Base-by-base conservation (phyloP, 2,329 filamentous ascomycete genomes). In the Arthrobotrys conoides region DNA sequence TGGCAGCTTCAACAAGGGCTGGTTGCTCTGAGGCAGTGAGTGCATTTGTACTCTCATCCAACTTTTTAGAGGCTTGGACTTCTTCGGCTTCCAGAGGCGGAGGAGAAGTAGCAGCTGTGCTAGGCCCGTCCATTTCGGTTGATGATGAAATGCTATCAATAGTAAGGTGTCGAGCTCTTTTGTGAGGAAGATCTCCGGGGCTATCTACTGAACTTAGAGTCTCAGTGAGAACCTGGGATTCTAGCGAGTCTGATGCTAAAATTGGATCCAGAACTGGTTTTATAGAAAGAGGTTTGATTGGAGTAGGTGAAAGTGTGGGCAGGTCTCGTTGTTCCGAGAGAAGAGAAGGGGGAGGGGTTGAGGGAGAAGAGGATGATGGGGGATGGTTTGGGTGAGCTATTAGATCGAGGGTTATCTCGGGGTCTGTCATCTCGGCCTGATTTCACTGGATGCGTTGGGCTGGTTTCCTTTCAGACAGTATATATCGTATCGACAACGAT, bases 91-190 rank as follows among this genome's bases (percentile, higher is more conserved):
- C 49, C 5, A 46, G 61, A 4, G 46, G 61, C 12, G 53, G 68
- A 30, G 46, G 68, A 18, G 75, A 71, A 9, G 68, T 78, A 10
- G 75, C 61, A 14, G 33, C 16, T 3, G 67, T 78, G 36, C 68
- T 78, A 4, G 75, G n/a, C 6, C 53, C 64, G 22, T 69, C 75
- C 75, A 72, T 78, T 3, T 72, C 75, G 8, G 38, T 57, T 48
- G 67, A 30, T 33, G 57, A 59, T 16, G 41, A 24, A 24, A 51
- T 49, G 33, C 68, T 72, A 53, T 66, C 66, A 5, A 76, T 51
- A 16, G 72, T 71, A 14, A n/a, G 16, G 14, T 57, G 9, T 24
- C 75, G 67, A 20, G 20, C n/a, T 20, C 51, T 55, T 27, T 27
- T 70, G 1, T 33, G 27, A 33, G 51, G 49, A n/a, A 30, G 20